Evolutionary conservation across 2,329 filamentous ascomycete species (phyloP).

Genomic region (Drechslera avenae): DNA sequence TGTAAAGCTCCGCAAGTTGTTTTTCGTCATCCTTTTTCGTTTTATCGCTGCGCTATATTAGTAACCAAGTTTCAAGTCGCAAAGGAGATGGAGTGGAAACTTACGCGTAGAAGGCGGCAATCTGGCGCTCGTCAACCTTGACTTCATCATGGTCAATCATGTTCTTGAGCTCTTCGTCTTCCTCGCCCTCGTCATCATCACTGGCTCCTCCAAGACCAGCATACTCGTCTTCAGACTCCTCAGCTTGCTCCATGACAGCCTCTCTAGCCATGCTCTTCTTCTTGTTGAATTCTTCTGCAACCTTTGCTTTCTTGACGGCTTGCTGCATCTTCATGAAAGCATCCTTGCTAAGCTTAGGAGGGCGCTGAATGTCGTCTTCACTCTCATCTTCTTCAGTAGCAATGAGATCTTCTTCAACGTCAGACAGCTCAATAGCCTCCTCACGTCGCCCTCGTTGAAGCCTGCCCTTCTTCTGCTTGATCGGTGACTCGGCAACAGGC

Average conservation of each 20-base stretch:
- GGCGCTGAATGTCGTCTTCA: slow-evolving; percentile 38
- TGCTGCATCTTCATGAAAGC: slow-evolving; percentile 76
- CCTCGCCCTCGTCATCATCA: slow-evolving; percentile 80
- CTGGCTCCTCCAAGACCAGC: slow-evolving; percentile 88
- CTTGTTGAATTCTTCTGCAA: slow-evolving; percentile 68
- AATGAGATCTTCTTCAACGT: slow-evolving; percentile 51
- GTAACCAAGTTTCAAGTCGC: slow-evolving; percentile 19
- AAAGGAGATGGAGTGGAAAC: slow-evolving; percentile 47
- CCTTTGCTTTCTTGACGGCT: slow-evolving; percentile 61
- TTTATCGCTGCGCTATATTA: slow-evolving; percentile 64
- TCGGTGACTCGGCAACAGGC: slow-evolving; percentile 65
- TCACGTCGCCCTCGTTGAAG: slow-evolving; percentile 55
- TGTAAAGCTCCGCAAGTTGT: slow-evolving; percentile 16
- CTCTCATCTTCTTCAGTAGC: slow-evolving; percentile 25
- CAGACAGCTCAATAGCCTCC: slow-evolving; percentile 49
- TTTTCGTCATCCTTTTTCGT: slow-evolving; percentile 83
- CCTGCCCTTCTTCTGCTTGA: slow-evolving; percentile 65
- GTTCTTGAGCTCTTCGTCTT: slow-evolving; percentile 75
- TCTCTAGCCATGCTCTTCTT: slow-evolving; percentile 86
- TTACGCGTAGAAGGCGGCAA: slow-evolving; percentile 89
- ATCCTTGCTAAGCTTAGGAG: slow-evolving; percentile 48
- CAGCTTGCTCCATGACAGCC: slow-evolving; percentile 87
- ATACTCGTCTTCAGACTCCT: slow-evolving; percentile 98
- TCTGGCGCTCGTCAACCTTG: slow-evolving; percentile 75
- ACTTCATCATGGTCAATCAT: slow-evolving; percentile 88